A percentile compares a stretch with the other conserved stretches of the same genome.
These are phyloP conservation scores for Pseudovirgaria hyperparasitica DNA, from an alignment of 2,329 filamentous ascomycete genomes.

Conservation along the genomic window DNA sequence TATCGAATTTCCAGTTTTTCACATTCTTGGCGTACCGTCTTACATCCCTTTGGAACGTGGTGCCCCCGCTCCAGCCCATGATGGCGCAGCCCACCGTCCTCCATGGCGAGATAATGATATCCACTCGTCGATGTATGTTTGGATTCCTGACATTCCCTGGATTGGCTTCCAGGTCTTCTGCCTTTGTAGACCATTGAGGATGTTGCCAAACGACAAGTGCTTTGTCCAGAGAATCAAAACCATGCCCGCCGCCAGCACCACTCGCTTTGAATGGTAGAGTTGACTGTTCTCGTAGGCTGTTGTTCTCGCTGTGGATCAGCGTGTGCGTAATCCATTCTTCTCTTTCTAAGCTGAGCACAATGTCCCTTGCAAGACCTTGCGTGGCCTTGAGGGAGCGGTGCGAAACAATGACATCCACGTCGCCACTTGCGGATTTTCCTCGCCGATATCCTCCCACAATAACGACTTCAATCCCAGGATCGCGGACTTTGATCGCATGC, in stretches of 20 bases:
- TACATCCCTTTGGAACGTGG: constrained; percentile 80
- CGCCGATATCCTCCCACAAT: constrained; percentile 74
- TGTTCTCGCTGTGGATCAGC: constrained; percentile 55
- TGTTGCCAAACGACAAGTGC: constrained; percentile 88
- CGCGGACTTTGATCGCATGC: constrained; percentile 53
- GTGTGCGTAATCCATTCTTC: constrained; percentile 69
- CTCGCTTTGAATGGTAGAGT: constrained; percentile 41
- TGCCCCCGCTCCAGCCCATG: constrained; percentile 77
- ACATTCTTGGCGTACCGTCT: constrained; percentile 64
- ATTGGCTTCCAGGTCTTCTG: constrained; percentile 20
- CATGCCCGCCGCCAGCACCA: constrained; percentile 35
- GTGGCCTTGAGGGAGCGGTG: constrained; percentile 63
- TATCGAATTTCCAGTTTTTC: constrained; percentile 76
- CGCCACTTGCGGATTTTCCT: constrained; percentile 60
- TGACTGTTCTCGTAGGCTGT: constrained; percentile 59
- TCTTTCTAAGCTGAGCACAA: constrained; percentile 59
- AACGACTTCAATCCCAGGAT: constrained; percentile 40
- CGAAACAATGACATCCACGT: constrained; percentile 76
- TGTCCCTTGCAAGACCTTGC: constrained; percentile 52
- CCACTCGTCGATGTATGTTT: constrained; percentile 71
- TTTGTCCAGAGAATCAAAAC: constrained; percentile 85
- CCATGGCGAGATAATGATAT: constrained; percentile 87
- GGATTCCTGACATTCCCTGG: constrained; percentile 45
- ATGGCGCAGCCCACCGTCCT: constrained; percentile 79
- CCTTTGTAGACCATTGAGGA: constrained; percentile 33